Evolutionary conservation across 495 filamentous ascomycete genomes (phyloP).

Genomic region (Neurospora sp.): DNA sequence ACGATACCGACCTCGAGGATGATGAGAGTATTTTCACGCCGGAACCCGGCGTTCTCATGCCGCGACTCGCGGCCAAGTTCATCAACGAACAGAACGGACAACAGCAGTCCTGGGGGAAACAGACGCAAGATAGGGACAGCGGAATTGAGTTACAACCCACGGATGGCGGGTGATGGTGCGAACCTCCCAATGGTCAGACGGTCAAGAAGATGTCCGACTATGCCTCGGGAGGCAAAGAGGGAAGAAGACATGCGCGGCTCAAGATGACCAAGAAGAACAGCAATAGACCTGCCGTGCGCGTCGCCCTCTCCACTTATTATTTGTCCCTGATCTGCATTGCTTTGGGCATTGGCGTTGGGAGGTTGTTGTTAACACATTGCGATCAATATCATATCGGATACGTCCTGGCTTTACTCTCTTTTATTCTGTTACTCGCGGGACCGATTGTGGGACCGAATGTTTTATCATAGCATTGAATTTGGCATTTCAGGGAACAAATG

Average conservation of each 20-base stretch:
- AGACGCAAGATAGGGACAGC: slow-evolving; percentile 42
- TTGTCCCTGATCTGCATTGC: neutral
- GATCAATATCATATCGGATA: neutral
- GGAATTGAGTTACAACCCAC: slow-evolving; percentile 34
- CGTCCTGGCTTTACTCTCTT: neutral
- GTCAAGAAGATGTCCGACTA: neutral
- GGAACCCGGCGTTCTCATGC: slow-evolving; percentile 9
- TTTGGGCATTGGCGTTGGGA: neutral
- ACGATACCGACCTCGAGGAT: slow-evolving; percentile 11
- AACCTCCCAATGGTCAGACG: slow-evolving; percentile 1
- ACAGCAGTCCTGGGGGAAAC: slow-evolving; percentile 20
- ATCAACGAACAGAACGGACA: neutral
- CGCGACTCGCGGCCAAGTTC: slow-evolving; percentile 1
- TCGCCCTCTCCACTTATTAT: neutral
- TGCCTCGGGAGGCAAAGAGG: neutral
- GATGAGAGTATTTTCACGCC: slow-evolving; percentile 18
- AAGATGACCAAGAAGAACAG: neutral
- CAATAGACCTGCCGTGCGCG: neutral
- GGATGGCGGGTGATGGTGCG: slow-evolving; percentile 21
- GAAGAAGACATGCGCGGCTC: neutral
- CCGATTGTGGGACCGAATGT: neutral
- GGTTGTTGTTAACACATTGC: neutral
- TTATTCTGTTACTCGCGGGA: neutral
- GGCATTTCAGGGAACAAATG: neutral
- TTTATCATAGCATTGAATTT: neutral